Evolutionary conservation across 768 basidiomycete species (phyloP), one percentile per base, ranked within the genome.

Genomic region (Lactifluus rugatus): DNA sequence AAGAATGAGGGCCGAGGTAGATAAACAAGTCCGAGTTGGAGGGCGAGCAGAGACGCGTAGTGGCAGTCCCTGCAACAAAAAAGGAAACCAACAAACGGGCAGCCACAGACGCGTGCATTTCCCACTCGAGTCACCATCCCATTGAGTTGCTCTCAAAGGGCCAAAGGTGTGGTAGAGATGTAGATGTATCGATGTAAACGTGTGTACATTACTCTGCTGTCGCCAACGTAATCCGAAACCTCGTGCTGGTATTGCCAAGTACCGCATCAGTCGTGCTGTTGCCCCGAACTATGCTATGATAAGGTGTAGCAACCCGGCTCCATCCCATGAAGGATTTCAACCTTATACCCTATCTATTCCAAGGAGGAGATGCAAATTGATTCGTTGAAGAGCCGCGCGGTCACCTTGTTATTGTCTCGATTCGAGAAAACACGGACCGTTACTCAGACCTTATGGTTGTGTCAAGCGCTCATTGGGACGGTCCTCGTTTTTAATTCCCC

Each of bases 101-200:
- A 56, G 59, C 54, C 54, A 56, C 59, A 56, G 49, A 56, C 59
- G 59, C 59, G 59, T 57, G 39, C 37, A 31, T 21, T 21, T n/a
- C 31, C 47, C 31, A 19, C 46, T 28, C 37, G 16, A n/a, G 46
- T 48, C 8, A 48, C 28, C n/a, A n/a, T n/a, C n/a, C n/a, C n/a
- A n/a, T n/a, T n/a, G n/a, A n/a, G n/a, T n/a, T n/a, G n/a, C n/a
- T n/a, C n/a, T n/a, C n/a, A n/a, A n/a, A n/a, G n/a, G n/a, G n/a
- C n/a, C n/a, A n/a, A n/a, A n/a, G n/a, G n/a, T n/a, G n/a, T n/a
- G n/a, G n/a, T n/a, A n/a, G n/a, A n/a, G n/a, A n/a, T n/a, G n/a
- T n/a, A n/a, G n/a, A n/a, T n/a, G n/a, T n/a, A n/a, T n/a, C n/a
- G n/a, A n/a, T n/a, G n/a, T n/a, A n/a, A n/a, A n/a, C n/a, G n/a